Base-by-base conservation (phyloP, 169 alveolate genomes). In the Condylostoma magnum region DNA sequence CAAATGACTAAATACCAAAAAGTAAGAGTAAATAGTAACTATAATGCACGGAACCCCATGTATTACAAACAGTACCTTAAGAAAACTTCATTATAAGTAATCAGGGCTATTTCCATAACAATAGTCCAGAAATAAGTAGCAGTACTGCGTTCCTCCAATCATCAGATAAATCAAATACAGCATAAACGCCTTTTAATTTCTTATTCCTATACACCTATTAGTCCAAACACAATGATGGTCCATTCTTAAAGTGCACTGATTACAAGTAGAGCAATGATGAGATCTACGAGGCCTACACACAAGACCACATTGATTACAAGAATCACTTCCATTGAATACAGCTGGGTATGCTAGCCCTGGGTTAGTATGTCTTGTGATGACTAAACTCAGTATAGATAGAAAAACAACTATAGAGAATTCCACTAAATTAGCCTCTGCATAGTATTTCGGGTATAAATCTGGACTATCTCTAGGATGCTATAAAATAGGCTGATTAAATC, bases 161-260 rank as follows among this genome's bases (percentile, higher is more conserved):
- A 22, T 12, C 8, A 46, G 22, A 20, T 41, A 55, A 63, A 74
- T 20, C n/a, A 57, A 5, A 25, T 55, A 48, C 31, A 46, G 12
- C 5, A 70, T 20, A 31, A 77, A 77, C 20, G 43, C 5, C 20
- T 68, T 65, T 46, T 79, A 56, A 65, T 82, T 82, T 18, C 48
- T 51, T 2, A 44, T 30, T 1, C 89, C 89, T 18, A 82, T 65
- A 48, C 90, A 82, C 54, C 77, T 82, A 60, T 60, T 71, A 10
- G 72, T 57, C 71, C 74, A 79, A n/a, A 54, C 76, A 56, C 90
- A 82, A 67, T 82, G 90, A 76, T 82, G 90, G 60, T 82, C 90
- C 76, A 77, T 77, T 36, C 70, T 76, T 8, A 75, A 25, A 37
- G 76, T 43, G 43, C 90, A 82, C 12, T 66, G 8, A 12, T 65